A percentile compares a stretch with the other conserved stretches of the same genome.
Conservation (phyloP, 73 alveolate species). For the Paramecium pentaurelia region DNA sequence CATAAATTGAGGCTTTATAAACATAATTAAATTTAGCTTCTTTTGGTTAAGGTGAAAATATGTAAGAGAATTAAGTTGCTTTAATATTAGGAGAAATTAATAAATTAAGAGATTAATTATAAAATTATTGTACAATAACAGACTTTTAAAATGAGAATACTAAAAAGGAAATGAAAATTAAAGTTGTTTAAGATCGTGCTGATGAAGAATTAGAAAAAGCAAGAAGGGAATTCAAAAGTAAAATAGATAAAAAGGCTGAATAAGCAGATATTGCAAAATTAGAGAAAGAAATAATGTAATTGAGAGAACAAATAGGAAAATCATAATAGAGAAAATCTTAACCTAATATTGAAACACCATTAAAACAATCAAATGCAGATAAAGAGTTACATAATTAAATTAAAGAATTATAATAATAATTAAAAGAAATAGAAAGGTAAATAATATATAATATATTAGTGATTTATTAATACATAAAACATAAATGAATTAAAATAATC, state of each 20-base stretch:
- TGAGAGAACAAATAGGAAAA: background rate
- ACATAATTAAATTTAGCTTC: constrained; percentile 32
- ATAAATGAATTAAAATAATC: background rate
- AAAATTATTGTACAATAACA: background rate
- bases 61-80: background rate
- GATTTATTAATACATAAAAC: background rate
- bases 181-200: background rate
- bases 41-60: background rate
- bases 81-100: constrained; percentile 11
- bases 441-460: background rate
- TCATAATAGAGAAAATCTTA: background rate
- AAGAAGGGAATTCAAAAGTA: constrained; percentile 28
- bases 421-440: constrained; percentile 1
- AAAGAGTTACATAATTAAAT: background rate
- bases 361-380: background rate
- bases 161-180: background rate
- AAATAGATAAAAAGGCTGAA: constrained; percentile 8
- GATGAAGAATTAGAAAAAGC: constrained; percentile 36
- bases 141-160: background rate
- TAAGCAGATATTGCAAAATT: background rate
- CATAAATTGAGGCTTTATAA: background rate
- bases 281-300: background rate
- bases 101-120: constrained; percentile 4
- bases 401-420: background rate
- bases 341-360: background rate